Percentiles rank a stretch among this genome's conserved stretches.
phyloP scores from a whole-genome alignment of 176 grass and related monocot genomes.

The Aegilops tauschii region DNA sequence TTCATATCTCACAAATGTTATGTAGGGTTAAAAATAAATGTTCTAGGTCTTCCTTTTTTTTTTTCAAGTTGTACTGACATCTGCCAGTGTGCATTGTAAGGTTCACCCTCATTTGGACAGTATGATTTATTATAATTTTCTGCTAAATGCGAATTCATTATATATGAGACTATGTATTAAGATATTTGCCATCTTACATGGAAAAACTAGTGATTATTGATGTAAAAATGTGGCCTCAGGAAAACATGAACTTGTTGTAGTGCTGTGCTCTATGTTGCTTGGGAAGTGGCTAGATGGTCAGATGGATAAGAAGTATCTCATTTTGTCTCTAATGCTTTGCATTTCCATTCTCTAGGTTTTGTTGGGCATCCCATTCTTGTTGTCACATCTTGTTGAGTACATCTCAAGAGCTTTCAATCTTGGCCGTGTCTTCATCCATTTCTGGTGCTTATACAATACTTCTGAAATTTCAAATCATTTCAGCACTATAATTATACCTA shows the following conservation, averaged over 20 bases:
- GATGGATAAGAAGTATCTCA: background rate
- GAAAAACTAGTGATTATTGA: background rate
- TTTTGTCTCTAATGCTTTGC: constrained; percentile 16
- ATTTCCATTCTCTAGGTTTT: constrained; percentile 53
- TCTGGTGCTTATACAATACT: constrained; percentile 61
- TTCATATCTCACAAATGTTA: background rate
- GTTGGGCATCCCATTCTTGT: constrained; percentile 88
- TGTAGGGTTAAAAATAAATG: background rate
- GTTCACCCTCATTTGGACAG: background rate
- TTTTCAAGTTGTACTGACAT: background rate
- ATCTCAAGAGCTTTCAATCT: constrained; percentile 94
- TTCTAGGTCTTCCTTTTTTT: background rate
- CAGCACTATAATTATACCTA: constrained; percentile 4
- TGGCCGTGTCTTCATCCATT: constrained; percentile 94
- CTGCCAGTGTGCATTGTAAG: background rate
- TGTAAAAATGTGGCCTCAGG: background rate
- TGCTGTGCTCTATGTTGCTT: background rate
- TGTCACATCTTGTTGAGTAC: constrained; percentile 73
- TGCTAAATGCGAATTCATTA: background rate
- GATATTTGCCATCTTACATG: background rate
- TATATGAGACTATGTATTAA: too few species aligned
- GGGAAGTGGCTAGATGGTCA: background rate
- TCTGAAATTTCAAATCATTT: constrained; percentile 19
- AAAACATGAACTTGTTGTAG: background rate
- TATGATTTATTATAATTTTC: background rate